These are phyloP conservation scores for Butyriboletus loyo DNA, from an alignment of 768 basidiomycete genomes.

Conservation along the genomic window DNA sequence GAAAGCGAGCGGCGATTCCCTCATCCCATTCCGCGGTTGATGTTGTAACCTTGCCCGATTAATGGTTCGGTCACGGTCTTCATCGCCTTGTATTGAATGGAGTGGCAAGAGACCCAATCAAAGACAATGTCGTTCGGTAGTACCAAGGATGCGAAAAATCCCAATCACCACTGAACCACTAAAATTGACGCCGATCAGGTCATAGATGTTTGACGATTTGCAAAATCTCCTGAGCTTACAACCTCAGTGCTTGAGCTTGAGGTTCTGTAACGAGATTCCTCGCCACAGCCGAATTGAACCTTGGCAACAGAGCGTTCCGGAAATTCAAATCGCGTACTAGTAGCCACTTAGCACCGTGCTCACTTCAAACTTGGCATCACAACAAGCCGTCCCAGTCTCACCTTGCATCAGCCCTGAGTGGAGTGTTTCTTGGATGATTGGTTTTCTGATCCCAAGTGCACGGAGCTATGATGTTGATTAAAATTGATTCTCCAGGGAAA, in stretches of 20 bases:
- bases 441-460: not conserved
- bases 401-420: not conserved
- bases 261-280: not conserved
- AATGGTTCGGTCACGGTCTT: not conserved
- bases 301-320: no score
- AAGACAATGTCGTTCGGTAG: not conserved
- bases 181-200: not conserved
- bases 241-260: no score
- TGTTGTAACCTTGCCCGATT: not conserved
- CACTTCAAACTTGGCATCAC: not conserved
- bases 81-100: not conserved
- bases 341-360: not conserved
- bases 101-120: not conserved
- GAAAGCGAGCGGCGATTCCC: not conserved
- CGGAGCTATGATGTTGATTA: not conserved
- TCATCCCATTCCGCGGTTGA: not conserved
- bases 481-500: not conserved
- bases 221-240: no score
- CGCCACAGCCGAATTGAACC: not conserved
- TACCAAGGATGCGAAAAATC: no score
- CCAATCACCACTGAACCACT: no score
- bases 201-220: not conserved
- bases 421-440: not conserved
- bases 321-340: not conserved
- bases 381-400: not conserved